Percentiles rank a stretch among this genome's conserved stretches.
These are phyloP conservation scores for Hamigera avellanea DNA, from an alignment of 495 filamentous ascomycete species.

Conservation along the genomic window DNA sequence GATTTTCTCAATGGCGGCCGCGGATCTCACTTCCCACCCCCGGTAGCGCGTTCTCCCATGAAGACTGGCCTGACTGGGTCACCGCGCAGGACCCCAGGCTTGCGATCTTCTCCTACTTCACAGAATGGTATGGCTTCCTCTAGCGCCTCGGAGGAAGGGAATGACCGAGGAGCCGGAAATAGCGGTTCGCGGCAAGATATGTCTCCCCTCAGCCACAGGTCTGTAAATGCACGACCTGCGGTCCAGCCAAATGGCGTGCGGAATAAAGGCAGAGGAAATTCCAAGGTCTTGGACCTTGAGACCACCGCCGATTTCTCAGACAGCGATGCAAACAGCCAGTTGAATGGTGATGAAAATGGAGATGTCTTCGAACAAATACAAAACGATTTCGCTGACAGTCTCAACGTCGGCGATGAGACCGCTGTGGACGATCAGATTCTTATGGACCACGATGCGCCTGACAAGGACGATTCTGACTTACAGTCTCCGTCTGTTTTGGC, in stretches of 20 bases:
- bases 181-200: conserved; percentile 16
- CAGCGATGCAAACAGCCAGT: conserved; percentile 16
- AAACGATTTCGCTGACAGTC: conserved; percentile 17
- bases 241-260: conserved; percentile 31
- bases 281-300: conserved; percentile 12
- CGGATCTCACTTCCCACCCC: conserved; percentile 18
- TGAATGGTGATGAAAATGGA: conserved; percentile 21
- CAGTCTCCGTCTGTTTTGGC: conserved; percentile 17
- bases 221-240: conserved; percentile 21
- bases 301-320: conserved; percentile 22
- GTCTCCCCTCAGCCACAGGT: conserved; percentile 25
- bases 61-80: conserved; percentile 32
- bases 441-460: conserved; percentile 39
- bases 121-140: conserved; percentile 21
- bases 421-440: conserved; percentile 11
- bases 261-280: conserved; percentile 28
- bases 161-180: conserved; percentile 10
- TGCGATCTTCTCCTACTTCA: conserved; percentile 29
- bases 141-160: conserved; percentile 26
- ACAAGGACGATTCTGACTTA: conserved; percentile 46
- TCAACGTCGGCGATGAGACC: conserved; percentile 17
- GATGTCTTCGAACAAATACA: conserved; percentile 15
- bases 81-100: conserved; percentile 28
- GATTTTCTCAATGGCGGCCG: conserved; percentile 30
- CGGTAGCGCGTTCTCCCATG: conserved; percentile 31